Base-by-base conservation (phyloP, 371 early-diverging fungal species). In the Rhizopus microsporus region DNA sequence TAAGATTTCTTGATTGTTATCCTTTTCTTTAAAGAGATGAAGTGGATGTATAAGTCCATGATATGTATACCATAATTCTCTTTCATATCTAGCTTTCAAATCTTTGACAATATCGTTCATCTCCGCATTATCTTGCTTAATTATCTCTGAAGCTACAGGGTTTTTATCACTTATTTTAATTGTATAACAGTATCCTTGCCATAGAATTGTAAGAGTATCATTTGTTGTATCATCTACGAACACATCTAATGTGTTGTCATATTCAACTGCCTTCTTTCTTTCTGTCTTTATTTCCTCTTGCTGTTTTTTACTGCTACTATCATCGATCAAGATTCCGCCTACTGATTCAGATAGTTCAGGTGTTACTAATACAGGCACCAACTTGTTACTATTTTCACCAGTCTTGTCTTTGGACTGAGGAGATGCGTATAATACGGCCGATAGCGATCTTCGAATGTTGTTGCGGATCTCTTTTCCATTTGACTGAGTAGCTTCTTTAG, bases 101-200 rank as follows among this genome's bases (percentile, higher is more conserved):
- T 57, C 51, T 8, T 46, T 52, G 12, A 40, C 46, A 17, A 46
- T 2, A 5, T 8, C 12, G 1, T 46, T 46, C 44, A 54, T 15
- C 5, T 33, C 43, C n/a, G 48, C 50, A 12, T 56, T 43, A 7
- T 10, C 34, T 10, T 4, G 23, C 7, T 39, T 13, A n/a, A 56
- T 9, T 39, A 64, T 45, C 40, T 53, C 59, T 10, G 59, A 60
- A 29, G 43, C 43, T 13, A 54, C 51, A 32, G 44, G 40, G 17
- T n/a, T n/a, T 16, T 56, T 48, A 1, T 59, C 51, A 13, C 32
- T 39, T 30, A 55, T 47, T n/a, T 47, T 23, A 7, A 57, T 51
- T 2, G 35, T 52, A 45, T 72, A 72, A 7, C 76, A 72, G 34
- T 75, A 75, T 13, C 76, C 76, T 60, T 75, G 76, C 76, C 76